Conservation (phyloP, 441 rosid species). For the Erysimum cheiri region DNA sequence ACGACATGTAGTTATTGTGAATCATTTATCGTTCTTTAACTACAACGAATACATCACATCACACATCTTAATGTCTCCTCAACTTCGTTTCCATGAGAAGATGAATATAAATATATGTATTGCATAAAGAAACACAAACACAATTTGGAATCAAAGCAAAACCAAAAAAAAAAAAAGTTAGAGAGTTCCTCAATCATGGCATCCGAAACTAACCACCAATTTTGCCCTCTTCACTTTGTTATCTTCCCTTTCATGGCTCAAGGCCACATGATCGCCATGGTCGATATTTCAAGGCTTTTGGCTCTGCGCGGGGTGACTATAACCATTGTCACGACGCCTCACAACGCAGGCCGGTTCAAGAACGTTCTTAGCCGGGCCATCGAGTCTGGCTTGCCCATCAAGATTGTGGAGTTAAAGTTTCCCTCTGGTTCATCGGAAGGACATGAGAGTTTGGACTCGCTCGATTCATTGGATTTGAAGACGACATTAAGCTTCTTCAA, state of each 20-base stretch:
- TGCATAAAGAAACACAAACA: no score
- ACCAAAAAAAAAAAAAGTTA: no score
- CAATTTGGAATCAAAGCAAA: neutral
- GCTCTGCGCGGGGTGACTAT: neutral
- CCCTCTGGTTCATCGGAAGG: constrained; percentile 31
- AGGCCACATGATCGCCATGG: constrained; percentile 44
- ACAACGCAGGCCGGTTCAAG: no score
- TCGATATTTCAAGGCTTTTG: constrained; percentile 42
- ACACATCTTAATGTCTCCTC: no score
- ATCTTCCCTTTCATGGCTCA: constrained; percentile 45
- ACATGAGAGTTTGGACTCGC: constrained; percentile 35
- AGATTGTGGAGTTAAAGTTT: constrained; percentile 22
- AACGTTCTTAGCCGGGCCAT: no score
- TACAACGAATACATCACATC: no score
- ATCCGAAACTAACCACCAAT: constrained; percentile 14
- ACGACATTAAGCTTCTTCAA: constrained; percentile 23
- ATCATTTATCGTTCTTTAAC: no score
- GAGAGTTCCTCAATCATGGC: constrained; percentile 16
- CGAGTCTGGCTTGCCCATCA: constrained; percentile 36
- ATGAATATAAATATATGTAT: no score
- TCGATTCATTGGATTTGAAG: constrained; percentile 7
- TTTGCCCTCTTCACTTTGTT: constrained; percentile 32
- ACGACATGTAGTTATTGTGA: no score
- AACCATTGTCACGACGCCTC: no score
- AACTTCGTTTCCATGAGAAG: no score